Evolutionary conservation across 1,284 basidiomycete species (phyloP), one percentile per base, ranked within the genome.

Genomic region (Fomitopsis schrenkii): DNA sequence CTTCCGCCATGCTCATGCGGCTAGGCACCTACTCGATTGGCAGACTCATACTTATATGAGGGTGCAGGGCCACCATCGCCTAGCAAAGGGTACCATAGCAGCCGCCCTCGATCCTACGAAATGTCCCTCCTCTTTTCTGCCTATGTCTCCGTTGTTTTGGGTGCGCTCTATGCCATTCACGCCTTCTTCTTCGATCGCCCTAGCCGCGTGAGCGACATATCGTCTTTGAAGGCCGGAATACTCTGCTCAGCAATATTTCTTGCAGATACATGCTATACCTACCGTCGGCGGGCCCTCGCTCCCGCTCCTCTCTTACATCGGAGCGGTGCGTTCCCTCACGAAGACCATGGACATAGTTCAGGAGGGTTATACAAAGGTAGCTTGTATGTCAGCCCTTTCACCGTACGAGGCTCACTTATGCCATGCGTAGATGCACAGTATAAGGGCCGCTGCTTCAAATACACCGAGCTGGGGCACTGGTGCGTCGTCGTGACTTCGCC

Each of bases 201-300:
- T 30, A 6, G 46, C 26, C 46, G 26, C 5, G 46, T 48, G 19
- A 10, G 46, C 28, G 5, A 14, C 15, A 17, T 8, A 5, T 12
- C 44, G 19, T 12, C 22, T 26, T 30, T 28, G 15, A 8, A 15
- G 26, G 5, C 4, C 28, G 46, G 5, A 12, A 19, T 30, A 10
- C 26, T 28, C 2, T 2, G 12, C 26, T 5, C 14, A 12, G 6
- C 12, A 5, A 10, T 46, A 3, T 46, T 7, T 6, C 22, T 22
- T 28, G 26, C 22, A 48, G 46, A 30, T 48, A 22, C 28, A 12
- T 14, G 26, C 9, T 14, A 48, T 79, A 46, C 77, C 78, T n/a
- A 66, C 75, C 0, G 68, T 77, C 14, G 78, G 77, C 7, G 78
- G 77, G 7, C 68, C 75, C n/a, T 71, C 75, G n/a, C 66, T 72